Evolutionary conservation across 2,329 filamentous ascomycete species (phyloP), one percentile per base, ranked within the genome.

Genomic region (Claviceps africana): DNA sequence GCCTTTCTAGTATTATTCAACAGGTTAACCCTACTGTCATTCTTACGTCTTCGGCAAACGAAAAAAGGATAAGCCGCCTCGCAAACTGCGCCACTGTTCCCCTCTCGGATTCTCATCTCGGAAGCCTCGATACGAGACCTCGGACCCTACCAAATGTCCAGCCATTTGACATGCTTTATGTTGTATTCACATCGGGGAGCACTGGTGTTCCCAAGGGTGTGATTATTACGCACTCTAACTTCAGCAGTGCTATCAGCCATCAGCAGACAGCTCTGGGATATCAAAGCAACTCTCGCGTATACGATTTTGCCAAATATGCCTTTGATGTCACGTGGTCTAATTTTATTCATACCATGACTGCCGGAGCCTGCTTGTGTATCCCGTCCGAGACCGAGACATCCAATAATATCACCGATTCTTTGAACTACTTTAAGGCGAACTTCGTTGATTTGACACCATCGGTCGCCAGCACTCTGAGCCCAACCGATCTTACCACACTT

Each of bases 381-480:
- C 55, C 55, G 3, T 55, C 53, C 9, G 49, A 54, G 22, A 66
- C 71, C 28, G 71, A 76, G 49, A 70, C 73, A 5, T 65, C 75
- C 50, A 73, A 76, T 53, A 65, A 73, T 53, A 56, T 75, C 17
- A 67, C 66, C 31, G 67, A 65, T 6, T 69, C 67, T 22, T 68
- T 70, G 51, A 61, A 64, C 15, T 62, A 60, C 43, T 65, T 67
- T 58, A 59, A 62, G 4, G 65, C 69, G 49, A 74, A 73, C 54
- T 68, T 71, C 63, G 69, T 67, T 2, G 64, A 69, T 48, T 69
- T 76, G 63, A 75, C 72, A 0, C 72, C 73, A 42, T 49, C 47
- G 10, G 47, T 48, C 1, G 71, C 70, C 0, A 70, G 74, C 1
- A 69, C 70, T 9, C 66, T 51, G n/a, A 25, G 35, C 3, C 50